Base-by-base conservation (phyloP, 441 rosid genomes). In the Macaranga tanarius region DNA sequence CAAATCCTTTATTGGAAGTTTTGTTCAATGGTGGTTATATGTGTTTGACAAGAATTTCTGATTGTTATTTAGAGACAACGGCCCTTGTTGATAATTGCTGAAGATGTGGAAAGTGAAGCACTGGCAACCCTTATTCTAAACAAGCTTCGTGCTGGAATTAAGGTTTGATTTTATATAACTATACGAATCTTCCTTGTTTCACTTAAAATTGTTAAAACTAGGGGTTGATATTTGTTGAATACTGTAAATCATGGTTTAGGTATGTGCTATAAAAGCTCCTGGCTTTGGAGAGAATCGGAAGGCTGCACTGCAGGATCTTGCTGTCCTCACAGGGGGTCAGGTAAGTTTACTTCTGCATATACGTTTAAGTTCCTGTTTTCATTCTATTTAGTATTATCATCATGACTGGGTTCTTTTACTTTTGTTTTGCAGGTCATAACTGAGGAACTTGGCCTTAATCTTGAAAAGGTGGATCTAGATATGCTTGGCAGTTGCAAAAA, bases 31-130 rank as follows among this genome's bases (percentile, higher is more conserved):
- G 62, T 54, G 31, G 20, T 17, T 40, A 22, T 28, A 16, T 71
- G 28, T 71, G 44, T 15, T 23, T 65, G 34, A 76, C 7, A 52
- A 20, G 25, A 59, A 65, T 11, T 31, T 57, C 61, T 62, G 65
- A 17, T 65, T 34, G 75, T 61, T 79, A 42, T 67, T 44, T 82
- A 91, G 98, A 88, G 73, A 69, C 98, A 93, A 88, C 86, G 91
- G 70, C 97, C 98, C 4, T 80, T 93, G 42, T 70, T 93, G 73
- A 89, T 93, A 62, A 82, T 93, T 68, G 83, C 98, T 23, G 97
- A 93, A 76, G 98, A 93, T 86, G 80, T 93, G 42, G 98, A 93
- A 62, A 93, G 98, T 25, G 98, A 93, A 62, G 98, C 98, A n/a
- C 76, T 93, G 47, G 97, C 98, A 3, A 88, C 93, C 13, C 97